These are phyloP conservation scores for Termitomyces sp. DNA, from an alignment of 1,284 basidiomycete species.

Conservation along the genomic window DNA sequence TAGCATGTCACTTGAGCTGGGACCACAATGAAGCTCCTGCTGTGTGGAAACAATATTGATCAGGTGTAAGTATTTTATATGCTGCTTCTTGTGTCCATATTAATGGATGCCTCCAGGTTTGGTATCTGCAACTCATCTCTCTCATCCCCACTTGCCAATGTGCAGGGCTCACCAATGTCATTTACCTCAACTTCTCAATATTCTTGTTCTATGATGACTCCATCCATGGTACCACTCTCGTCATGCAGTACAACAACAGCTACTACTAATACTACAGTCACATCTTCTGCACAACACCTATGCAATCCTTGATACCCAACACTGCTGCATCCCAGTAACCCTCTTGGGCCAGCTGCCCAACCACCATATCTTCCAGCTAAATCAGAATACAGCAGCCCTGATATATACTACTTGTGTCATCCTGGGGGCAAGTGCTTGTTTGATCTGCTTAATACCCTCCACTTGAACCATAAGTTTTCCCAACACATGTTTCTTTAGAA, in stretches of 20 bases:
- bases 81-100: not conserved
- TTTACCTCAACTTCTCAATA: slow-evolving; percentile 3
- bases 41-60: slow-evolving; percentile 35
- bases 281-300: slow-evolving; percentile 9
- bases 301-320: slow-evolving; percentile 30
- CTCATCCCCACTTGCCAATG: not conserved
- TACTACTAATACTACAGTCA: slow-evolving; percentile 11
- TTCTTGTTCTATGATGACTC: slow-evolving; percentile 6
- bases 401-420: slow-evolving; percentile 51
- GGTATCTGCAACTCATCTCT: slow-evolving; percentile 4
- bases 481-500: too few relatives aligned
- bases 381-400: slow-evolving; percentile 39
- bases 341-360: slow-evolving; percentile 46
- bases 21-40: slow-evolving; percentile 46
- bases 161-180: not conserved
- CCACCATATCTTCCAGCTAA: slow-evolving; percentile 48
- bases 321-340: slow-evolving; percentile 38
- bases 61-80: slow-evolving; percentile 10
- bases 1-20: slow-evolving; percentile 48
- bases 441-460: slow-evolving; percentile 57
- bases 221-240: slow-evolving; percentile 3
- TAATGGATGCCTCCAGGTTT: slow-evolving; percentile 5
- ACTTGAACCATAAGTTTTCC: slow-evolving; percentile 51
- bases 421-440: slow-evolving; percentile 58
- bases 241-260: slow-evolving; percentile 9